Base-by-base conservation (phyloP, 768 basidiomycete species). In the Termitomyces sp. region DNA sequence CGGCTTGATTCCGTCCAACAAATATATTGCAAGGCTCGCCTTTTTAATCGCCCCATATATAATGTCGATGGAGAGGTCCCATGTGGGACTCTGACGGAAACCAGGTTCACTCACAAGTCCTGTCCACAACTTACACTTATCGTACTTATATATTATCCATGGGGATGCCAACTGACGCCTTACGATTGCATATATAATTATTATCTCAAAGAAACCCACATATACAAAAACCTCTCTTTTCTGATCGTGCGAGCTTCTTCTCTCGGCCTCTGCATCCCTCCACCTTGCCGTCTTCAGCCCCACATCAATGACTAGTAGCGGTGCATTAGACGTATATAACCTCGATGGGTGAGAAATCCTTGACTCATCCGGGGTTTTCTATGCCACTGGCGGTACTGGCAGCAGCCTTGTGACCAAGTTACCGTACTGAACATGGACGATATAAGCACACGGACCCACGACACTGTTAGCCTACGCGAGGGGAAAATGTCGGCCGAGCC, bases 361-460 rank as follows among this genome's bases (percentile, higher is more conserved):
- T 30, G 21, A 48, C 28, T 47, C 28, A 46, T 46, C 11, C 26
- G 45, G 54, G 17, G 30, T 21, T 49, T 49, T 35, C n/a, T 11
- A 49, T 26, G 28, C 50, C 38, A 30, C 11, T 47, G 11, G n/a
- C 33, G 28, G 17, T 21, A 35, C 38, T 44, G 53, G 31, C 5
- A 17, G 43, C 31, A 43, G 3, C 52, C 38, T 55, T 41, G 54
- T 55, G 31, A 38, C 40, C 38, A 38, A 38, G 37, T 38, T 30
- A 35, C 3, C 17, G 11, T 26, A 6, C 37, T 38, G 28, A 8
- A 37, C 19, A 15, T 26, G 12, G 14, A 28, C 44, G 45, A 47
- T 48, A 37, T 26, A 8, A 47, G 53, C 43, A 42, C 52, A 37
- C 53, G 53, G 53, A 54, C 53, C 43, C 53, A 45, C 43, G 53